phyloP scores from a whole-genome alignment of 73 alveolate genomes.

The Tetrahymena thermophila region DNA sequence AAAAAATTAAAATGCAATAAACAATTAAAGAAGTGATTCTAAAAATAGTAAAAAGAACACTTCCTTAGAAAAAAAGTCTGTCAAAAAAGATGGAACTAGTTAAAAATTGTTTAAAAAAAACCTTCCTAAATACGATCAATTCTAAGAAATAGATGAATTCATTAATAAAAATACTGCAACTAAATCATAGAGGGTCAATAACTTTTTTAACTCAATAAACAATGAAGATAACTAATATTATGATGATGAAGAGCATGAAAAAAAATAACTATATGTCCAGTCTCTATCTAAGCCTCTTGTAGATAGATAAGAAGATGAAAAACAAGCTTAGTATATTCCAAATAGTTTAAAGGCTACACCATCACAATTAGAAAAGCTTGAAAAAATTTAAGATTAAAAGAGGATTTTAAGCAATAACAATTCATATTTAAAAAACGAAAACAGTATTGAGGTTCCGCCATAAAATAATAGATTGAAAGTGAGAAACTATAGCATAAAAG shows the following conservation, averaged over 20 bases:
- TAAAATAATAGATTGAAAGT: not conserved
- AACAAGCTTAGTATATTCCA: not conserved
- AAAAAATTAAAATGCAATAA: not conserved
- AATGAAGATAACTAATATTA: not conserved
- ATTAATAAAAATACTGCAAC: not conserved
- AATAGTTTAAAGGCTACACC: not conserved
- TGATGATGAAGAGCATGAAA: not conserved
- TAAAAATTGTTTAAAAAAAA: not conserved
- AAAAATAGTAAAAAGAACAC: not conserved
- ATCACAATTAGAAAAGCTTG: not conserved
- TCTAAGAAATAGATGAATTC: not conserved
- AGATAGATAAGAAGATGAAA: not conserved
- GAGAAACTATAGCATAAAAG: not conserved
- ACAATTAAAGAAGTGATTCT: not conserved
- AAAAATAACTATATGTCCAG: not conserved
- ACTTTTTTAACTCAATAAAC: not conserved
- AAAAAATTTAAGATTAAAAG: not conserved
- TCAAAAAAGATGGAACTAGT: not conserved
- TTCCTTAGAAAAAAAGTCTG: not conserved
- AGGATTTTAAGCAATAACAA: not conserved
- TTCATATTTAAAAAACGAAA: not conserved
- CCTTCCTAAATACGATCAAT: not conserved
- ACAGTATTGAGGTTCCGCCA: not conserved
- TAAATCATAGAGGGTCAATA: not conserved
- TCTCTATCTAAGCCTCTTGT: not conserved